A percentile compares a stretch with the other conserved stretches of the same genome.
phyloP scores from a whole-genome alignment of 2,329 filamentous ascomycete genomes.

The Claviceps cyperi region DNA sequence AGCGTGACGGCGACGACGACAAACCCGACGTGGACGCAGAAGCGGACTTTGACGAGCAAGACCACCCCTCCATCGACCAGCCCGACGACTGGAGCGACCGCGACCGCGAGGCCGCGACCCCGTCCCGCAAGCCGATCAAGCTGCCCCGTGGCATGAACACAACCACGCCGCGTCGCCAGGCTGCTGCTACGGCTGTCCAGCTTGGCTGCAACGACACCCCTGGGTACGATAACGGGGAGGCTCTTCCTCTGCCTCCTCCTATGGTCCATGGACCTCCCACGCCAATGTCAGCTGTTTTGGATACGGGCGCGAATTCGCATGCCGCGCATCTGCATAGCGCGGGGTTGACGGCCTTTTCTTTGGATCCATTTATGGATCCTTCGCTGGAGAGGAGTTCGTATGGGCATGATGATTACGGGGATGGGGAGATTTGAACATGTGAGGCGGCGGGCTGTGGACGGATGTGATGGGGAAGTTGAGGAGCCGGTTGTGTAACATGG shows the following conservation, averaged over 20 bases:
- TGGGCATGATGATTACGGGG: slow-evolving; percentile 12
- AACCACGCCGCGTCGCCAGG: slow-evolving; percentile 16
- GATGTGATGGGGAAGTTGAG: too few species aligned
- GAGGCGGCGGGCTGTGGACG: too few species aligned
- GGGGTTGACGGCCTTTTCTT: neutral
- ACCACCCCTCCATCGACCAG: neutral
- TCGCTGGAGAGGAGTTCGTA: neutral
- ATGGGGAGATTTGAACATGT: slow-evolving; percentile 21
- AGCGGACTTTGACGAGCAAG: slow-evolving; percentile 10
- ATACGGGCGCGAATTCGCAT: neutral
- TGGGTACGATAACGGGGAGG: slow-evolving; percentile 15
- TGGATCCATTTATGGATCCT: slow-evolving; percentile 2
- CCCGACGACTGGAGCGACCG: neutral
- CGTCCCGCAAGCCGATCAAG: slow-evolving; percentile 18
- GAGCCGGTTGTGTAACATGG: too few species aligned
- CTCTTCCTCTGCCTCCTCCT: slow-evolving; percentile 5
- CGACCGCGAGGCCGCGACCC: slow-evolving; percentile 16
- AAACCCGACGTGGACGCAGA: slow-evolving; percentile 15
- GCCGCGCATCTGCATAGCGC: neutral
- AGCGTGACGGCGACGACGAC: slow-evolving; percentile 15
- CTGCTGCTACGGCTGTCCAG: slow-evolving; percentile 22
- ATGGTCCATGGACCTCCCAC: too few species aligned
- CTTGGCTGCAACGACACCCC: slow-evolving; percentile 3
- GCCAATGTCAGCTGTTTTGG: too few species aligned
- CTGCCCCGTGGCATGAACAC: slow-evolving; percentile 10